phyloP scores from a whole-genome alignment of 1,284 basidiomycete genomes.

The Heterobasidion annosum region DNA sequence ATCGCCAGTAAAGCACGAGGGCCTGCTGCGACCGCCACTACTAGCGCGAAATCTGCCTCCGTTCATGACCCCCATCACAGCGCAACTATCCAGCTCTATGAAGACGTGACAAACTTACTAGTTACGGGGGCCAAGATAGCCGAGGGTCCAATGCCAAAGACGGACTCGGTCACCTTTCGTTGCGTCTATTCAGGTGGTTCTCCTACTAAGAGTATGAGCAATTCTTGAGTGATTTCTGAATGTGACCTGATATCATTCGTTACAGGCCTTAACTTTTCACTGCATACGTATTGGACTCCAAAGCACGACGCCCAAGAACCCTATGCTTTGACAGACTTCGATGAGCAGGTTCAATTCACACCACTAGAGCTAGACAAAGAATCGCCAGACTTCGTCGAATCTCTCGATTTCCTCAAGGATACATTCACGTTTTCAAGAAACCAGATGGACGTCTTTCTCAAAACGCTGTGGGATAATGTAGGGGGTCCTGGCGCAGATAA shows the following conservation, averaged over 20 bases:
- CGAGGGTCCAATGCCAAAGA: slow-evolving; percentile 1
- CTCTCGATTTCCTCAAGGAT: slow-evolving; percentile 49
- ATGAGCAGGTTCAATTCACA: slow-evolving; percentile 45
- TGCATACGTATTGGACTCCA: slow-evolving; percentile 17
- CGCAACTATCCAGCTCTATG: slow-evolving; percentile 28
- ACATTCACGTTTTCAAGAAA: slow-evolving; percentile 59
- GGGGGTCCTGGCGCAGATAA: slow-evolving; percentile 21
- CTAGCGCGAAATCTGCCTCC: neutral
- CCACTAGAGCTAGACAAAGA: slow-evolving; percentile 61
- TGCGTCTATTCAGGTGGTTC: slow-evolving; percentile 20
- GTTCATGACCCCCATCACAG: slow-evolving; percentile 41
- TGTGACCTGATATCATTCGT: neutral
- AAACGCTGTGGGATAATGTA: slow-evolving; percentile 44
- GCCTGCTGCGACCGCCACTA: neutral
- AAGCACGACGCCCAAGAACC: slow-evolving; percentile 1
- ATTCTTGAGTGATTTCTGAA: too few relatives aligned
- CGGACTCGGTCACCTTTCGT: slow-evolving; percentile 5
- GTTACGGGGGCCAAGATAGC: slow-evolving; percentile 22
- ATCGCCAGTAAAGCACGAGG: slow-evolving; percentile 15
- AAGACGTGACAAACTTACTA: slow-evolving; percentile 30
- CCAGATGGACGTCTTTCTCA: slow-evolving; percentile 57
- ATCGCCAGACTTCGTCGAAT: slow-evolving; percentile 37
- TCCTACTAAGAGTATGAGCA: neutral
- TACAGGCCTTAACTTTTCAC: slow-evolving; percentile 49
- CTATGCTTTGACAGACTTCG: slow-evolving; percentile 28